Conservation (phyloP, 2,329 filamentous ascomycete genomes). For the Penicillium sp. region DNA sequence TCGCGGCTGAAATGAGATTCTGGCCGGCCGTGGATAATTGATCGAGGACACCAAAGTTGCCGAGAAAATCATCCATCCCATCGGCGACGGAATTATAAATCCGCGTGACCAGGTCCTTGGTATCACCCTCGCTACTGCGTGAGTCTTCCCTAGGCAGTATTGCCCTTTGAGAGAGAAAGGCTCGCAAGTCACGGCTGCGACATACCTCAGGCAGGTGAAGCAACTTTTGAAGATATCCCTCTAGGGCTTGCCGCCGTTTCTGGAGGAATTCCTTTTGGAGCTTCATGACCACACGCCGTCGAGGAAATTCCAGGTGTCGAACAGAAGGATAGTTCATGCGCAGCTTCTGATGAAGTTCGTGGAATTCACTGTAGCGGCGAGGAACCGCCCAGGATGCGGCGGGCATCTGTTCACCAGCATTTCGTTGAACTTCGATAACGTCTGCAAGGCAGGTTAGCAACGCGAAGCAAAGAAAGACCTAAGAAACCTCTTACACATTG, state of each 20-base stretch:
- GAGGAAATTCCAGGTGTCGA: conserved; percentile 85
- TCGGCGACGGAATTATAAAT: conserved; percentile 97
- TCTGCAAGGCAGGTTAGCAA: conserved; percentile 47
- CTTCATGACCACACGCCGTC: conserved; percentile 91
- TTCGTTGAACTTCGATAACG: conserved; percentile 84
- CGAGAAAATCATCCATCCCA: conserved; percentile 96
- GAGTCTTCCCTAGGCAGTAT: conserved; percentile 67
- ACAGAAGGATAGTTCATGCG: conserved; percentile 84
- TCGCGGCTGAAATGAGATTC: conserved; percentile 65
- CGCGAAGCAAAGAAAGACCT: not conserved
- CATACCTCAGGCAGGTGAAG: conserved; percentile 89
- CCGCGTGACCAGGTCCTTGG: conserved; percentile 79
- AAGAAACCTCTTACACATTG: conserved; percentile 62
- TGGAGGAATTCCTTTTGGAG: conserved; percentile 93
- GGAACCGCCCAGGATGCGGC: conserved; percentile 92
- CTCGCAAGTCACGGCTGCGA: conserved; percentile 84
- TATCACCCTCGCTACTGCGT: conserved; percentile 60
- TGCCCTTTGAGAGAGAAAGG: conserved; percentile 85
- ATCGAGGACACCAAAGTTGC: conserved; percentile 92
- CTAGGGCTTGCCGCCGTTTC: conserved; percentile 79
- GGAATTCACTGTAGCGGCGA: conserved; percentile 95
- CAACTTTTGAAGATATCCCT: conserved; percentile 80
- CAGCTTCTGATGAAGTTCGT: conserved; percentile 88
- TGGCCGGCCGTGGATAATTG: conserved; percentile 91
- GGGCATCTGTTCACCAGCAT: conserved; percentile 92